Conservation (phyloP, 257 asterid species). For the Capsicum rhomboideum region DNA sequence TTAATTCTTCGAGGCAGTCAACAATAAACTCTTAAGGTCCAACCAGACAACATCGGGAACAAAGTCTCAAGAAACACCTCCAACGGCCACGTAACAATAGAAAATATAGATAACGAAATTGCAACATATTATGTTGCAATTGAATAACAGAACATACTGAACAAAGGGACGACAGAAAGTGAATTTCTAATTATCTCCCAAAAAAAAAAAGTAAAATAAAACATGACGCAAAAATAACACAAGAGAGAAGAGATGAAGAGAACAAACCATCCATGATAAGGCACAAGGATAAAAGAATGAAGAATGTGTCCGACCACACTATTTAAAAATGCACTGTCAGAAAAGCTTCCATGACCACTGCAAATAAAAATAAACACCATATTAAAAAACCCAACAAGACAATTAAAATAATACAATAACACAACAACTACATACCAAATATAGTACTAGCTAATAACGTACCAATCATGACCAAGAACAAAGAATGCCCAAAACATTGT, state of each 20-base stretch:
- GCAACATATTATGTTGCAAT: too few relatives aligned
- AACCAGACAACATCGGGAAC: neutral
- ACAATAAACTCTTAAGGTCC: neutral
- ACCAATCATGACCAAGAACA: conserved; percentile 50
- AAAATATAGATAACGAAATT: too few relatives aligned
- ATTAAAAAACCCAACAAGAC: too few relatives aligned
- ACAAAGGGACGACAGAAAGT: too few relatives aligned
- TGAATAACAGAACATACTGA: too few relatives aligned
- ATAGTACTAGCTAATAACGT: neutral
- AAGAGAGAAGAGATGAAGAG: neutral
- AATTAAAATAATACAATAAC: neutral
- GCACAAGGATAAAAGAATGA: conserved; percentile 39
- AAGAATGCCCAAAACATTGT: conserved; percentile 46
- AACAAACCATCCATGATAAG: conserved; percentile 41
- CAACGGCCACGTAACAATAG: neutral
- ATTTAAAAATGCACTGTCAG: conserved; percentile 20
- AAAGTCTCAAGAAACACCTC: neutral
- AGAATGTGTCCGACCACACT: conserved; percentile 28
- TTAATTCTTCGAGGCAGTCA: neutral
- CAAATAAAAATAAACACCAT: neutral
- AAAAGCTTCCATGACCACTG: conserved; percentile 49
- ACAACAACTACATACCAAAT: neutral
- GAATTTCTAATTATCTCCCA: too few relatives aligned
- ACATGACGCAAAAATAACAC: too few relatives aligned
- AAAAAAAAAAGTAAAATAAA: too few relatives aligned